Base-by-base conservation (phyloP, 129 eudicot genomes). In the Deinandra increscens region DNA sequence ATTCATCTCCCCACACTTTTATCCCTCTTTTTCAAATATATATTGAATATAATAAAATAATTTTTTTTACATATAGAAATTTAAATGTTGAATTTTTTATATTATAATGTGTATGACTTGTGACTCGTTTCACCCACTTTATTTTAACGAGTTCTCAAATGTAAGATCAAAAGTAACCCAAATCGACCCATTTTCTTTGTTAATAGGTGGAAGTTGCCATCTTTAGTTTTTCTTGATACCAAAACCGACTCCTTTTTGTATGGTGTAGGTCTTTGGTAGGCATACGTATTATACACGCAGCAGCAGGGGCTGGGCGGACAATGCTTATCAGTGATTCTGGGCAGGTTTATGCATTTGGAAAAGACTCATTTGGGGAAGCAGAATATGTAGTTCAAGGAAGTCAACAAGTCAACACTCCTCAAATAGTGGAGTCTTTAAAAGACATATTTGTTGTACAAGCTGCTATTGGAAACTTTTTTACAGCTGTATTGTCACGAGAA, bases 231-330 rank as follows among this genome's bases (percentile, higher is more conserved):
- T 31, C 15, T 19, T 6, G 14, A 33, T 26, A 29, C 66, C 9
- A 1, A 9, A 18, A 11, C 46, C 2, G 19, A 7, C 10, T 29
- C 18, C 29, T 29, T 58, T 29, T 58, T 68, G 15, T 75, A 20
- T 78, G 64, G 70, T 84, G 79, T 83, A 91, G 97, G 77, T 87
- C 90, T 20, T 74, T 93, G 74, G 88, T 80, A 75, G 92, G 99
- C 29, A 73, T 93, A 64, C 90, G 97, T 22, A 85, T 93, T 45
- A 89, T 93, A 67, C 97, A 93, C 44, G 99, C 95, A 11, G 91
- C 97, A n/a, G 97, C 91, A 5, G 99, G 99, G 71, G 90, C 99
- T 0, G 97, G 95, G 29, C 75, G 99, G 48, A 87, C 99, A 37
- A 89, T 93, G 97, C 81, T 93, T 39, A 85, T 87, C 17, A 89